Evolutionary conservation across 2,329 filamentous ascomycete species (phyloP), one percentile per base, ranked within the genome.

Genomic region (Gyromitra esculenta): DNA sequence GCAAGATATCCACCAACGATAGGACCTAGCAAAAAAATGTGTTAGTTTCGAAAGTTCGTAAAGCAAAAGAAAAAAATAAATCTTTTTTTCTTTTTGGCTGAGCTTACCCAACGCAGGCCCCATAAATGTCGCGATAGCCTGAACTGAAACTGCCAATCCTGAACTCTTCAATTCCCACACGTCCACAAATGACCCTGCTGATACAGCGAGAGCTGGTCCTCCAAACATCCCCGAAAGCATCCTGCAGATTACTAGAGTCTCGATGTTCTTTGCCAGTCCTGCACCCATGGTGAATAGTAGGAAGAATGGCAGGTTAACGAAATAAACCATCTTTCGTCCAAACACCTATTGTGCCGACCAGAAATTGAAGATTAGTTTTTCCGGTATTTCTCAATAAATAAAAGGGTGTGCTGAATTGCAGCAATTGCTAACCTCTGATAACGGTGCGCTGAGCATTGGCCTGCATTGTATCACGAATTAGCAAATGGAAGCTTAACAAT

Each of bases 161-260:
- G 79, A 80, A 11, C 76, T 77, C 60, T 79, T 80, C 48, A 79
- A 63, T 25, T 80, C 80, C 80, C 80, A 88, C 1, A 85, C 85
- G 80, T 89, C 87, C 1, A 84, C 83, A 41, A 89, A 82, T 1
- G 86, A 85, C 0, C 87, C 88, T 0, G 85, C 83, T 0, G 85
- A 85, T 52, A 88, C 85, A 0, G 87, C 85, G 21, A 89, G 80
- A 0, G 85, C 84, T 0, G 87, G 87, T n/a, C 80, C 80, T 52
- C 81, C 81, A 59, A 81, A 79, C 52, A 81, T 80, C 21, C 82
- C 82, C 15, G 81, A 82, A n/a, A 88, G 86, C 78, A 83, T 81
- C 48, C 84, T 84, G 79, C 83, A 83, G 77, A 80, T 78, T 1
- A 70, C 57, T 35, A 82, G 62, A 21, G 81, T 73, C 79, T 78